Evolutionary conservation across 352 stramenopile species (phyloP).

Genomic region (Phytophthora capsici): DNA sequence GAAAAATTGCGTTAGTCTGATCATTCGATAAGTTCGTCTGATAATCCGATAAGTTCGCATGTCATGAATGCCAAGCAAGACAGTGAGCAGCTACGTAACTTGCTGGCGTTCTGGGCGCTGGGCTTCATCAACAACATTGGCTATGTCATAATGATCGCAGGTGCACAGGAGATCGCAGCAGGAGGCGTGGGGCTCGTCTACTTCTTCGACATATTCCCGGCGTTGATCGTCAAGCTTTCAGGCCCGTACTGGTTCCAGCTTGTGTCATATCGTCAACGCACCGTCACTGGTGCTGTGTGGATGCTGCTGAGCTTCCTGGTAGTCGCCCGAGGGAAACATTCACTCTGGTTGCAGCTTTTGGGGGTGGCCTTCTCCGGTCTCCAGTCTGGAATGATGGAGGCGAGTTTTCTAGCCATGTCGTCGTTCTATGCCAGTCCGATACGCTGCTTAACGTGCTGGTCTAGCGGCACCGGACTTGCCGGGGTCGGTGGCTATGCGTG

Average conservation of each 20-base stretch:
- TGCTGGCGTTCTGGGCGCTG: slow-evolving; percentile 91
- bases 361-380: slow-evolving; percentile 89
- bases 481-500: slow-evolving; percentile 92
- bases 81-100: slow-evolving; percentile 60
- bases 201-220: slow-evolving; percentile 92
- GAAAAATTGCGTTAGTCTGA: no score
- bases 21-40: no score
- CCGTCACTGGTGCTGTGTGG: slow-evolving; percentile 67
- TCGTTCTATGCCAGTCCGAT: slow-evolving; percentile 80
- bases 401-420: slow-evolving; percentile 88
- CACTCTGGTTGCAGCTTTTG: slow-evolving; percentile 80
- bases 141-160: slow-evolving; percentile 96
- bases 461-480: slow-evolving; percentile 92
- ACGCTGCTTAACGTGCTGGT: slow-evolving; percentile 90
- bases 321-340: slow-evolving; percentile 63
- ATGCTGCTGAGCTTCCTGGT: slow-evolving; percentile 88
- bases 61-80: slow-evolving; percentile 4
- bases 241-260: slow-evolving; percentile 95
- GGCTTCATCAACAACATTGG: slow-evolving; percentile 94
- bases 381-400: slow-evolving; percentile 91
- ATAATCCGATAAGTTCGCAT: neutral
- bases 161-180: slow-evolving; percentile 92
- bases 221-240: slow-evolving; percentile 88
- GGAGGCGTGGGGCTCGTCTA: slow-evolving; percentile 93
- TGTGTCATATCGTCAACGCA: slow-evolving; percentile 88